Evolutionary conservation across 371 early-diverging fungal genomes (phyloP).

Genomic region (Blastocladiella emersonii): DNA sequence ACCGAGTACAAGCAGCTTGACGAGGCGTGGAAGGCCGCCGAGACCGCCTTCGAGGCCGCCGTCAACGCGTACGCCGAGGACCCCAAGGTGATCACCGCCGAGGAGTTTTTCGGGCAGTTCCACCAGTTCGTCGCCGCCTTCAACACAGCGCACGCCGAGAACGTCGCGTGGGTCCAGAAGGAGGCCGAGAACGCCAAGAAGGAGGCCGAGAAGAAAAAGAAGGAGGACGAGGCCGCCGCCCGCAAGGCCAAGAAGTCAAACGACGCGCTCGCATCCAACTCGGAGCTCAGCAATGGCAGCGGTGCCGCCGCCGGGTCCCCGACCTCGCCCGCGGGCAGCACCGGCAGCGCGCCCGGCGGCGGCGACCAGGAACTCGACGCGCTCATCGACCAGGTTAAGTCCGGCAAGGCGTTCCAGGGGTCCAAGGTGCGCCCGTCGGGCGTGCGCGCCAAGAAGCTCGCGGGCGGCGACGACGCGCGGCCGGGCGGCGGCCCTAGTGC

Average conservation of each 20-base stretch:
- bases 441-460: too few relatives aligned
- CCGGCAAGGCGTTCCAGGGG: neutral
- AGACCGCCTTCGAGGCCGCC: constrained; percentile 20
- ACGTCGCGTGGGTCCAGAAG: constrained; percentile 22
- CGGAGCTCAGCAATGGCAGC: too few relatives aligned
- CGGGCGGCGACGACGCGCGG: too few relatives aligned
- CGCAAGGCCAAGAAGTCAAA: neutral
- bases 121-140: constrained; percentile 15
- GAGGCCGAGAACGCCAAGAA: constrained; percentile 22
- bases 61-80: constrained; percentile 22
- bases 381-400: constrained; percentile 1
- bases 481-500: too few relatives aligned
- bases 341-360: neutral
- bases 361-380: neutral
- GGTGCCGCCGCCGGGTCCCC: too few relatives aligned
- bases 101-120: constrained; percentile 30
- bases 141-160: constrained; percentile 20
- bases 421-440: too few relatives aligned
- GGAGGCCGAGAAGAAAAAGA: constrained; percentile 24
- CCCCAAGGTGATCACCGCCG: constrained; percentile 18
- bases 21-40: constrained; percentile 18
- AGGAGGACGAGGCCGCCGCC: neutral
- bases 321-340: too few relatives aligned
- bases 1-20: constrained; percentile 15
- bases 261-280: neutral